Percentiles rank a stretch among this genome's conserved stretches.
Evolutionary conservation across 257 asterid species (phyloP).

Genomic region (Plantago major): DNA sequence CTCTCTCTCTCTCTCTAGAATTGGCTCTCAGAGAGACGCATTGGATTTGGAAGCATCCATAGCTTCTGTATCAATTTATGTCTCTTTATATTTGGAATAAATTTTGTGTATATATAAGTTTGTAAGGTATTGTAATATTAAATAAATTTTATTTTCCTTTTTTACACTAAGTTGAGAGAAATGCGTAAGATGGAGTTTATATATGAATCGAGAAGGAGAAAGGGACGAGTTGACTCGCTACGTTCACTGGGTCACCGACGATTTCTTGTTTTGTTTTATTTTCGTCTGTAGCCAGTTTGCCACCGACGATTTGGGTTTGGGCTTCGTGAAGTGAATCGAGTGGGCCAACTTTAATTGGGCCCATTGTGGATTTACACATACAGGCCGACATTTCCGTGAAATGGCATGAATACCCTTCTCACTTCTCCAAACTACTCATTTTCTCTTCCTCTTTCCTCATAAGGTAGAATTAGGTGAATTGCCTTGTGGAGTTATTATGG

Average conservation of each 20-base stretch:
- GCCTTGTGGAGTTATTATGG: no score
- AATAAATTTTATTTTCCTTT: no score
- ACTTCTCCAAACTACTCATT: no score
- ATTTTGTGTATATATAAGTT: no score
- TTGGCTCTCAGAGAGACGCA: slow-evolving; percentile 28
- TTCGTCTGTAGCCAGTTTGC: slow-evolving; percentile 1
- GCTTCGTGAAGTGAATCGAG: slow-evolving; percentile 7
- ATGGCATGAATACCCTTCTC: slow-evolving; percentile 32
- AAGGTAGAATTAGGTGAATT: no score
- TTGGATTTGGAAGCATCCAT: slow-evolving; percentile 50
- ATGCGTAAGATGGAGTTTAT: no score
- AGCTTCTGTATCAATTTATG: slow-evolving; percentile 46
- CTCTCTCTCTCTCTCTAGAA: slow-evolving; percentile 20
- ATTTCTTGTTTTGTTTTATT: slow-evolving; percentile 2
- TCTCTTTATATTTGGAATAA: slow-evolving; percentile 22
- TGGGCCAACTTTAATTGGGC: slow-evolving; percentile 15
- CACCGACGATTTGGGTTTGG: slow-evolving; percentile 50
- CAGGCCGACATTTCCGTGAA: slow-evolving; percentile 46
- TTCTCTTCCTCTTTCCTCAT: no score
- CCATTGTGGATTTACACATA: slow-evolving; percentile 1
- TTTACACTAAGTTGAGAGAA: no score
- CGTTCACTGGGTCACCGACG: slow-evolving; percentile 68
- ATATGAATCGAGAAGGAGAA: background rate
- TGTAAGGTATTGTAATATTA: no score
- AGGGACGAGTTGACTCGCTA: slow-evolving; percentile 35